phyloP scores from a whole-genome alignment of 371 early-diverging fungal genomes.

The Circinella umbellata region DNA sequence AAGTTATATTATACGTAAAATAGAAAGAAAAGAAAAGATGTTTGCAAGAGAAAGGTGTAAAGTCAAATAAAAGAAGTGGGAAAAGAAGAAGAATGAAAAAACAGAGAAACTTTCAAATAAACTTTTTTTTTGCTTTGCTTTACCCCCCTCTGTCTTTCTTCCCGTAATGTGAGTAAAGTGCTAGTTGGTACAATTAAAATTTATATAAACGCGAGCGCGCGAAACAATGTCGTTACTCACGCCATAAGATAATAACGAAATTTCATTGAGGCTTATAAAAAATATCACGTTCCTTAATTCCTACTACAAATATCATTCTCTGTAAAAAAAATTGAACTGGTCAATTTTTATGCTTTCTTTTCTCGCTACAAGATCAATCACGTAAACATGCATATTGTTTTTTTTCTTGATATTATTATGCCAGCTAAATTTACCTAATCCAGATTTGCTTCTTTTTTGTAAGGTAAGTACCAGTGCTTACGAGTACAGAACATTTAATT shows the following conservation, averaged over 20 bases:
- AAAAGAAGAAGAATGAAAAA: slow-evolving; percentile 2
- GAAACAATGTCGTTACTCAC: background rate
- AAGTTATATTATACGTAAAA: background rate
- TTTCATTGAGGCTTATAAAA: slow-evolving; percentile 8
- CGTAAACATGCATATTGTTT: background rate
- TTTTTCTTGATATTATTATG: background rate
- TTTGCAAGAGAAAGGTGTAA: background rate
- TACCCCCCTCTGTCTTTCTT: background rate
- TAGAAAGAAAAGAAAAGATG: background rate
- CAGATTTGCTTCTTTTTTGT: background rate
- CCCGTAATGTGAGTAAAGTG: background rate
- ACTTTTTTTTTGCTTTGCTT: slow-evolving; percentile 5
- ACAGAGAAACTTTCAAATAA: background rate
- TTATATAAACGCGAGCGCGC: background rate
- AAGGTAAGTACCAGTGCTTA: background rate
- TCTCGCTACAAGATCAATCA: background rate
- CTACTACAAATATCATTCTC: background rate
- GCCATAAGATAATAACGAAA: background rate
- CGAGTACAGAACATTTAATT: slow-evolving; percentile 3
- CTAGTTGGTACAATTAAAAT: too few relatives aligned
- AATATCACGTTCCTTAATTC: slow-evolving; percentile 7
- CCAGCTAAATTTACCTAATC: too few relatives aligned
- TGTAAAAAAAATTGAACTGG: too few relatives aligned
- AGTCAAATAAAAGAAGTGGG: background rate
- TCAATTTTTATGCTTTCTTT: background rate